Base-by-base conservation (phyloP, 2,329 filamentous ascomycete species). In the Ceratocystis harringtonii region DNA sequence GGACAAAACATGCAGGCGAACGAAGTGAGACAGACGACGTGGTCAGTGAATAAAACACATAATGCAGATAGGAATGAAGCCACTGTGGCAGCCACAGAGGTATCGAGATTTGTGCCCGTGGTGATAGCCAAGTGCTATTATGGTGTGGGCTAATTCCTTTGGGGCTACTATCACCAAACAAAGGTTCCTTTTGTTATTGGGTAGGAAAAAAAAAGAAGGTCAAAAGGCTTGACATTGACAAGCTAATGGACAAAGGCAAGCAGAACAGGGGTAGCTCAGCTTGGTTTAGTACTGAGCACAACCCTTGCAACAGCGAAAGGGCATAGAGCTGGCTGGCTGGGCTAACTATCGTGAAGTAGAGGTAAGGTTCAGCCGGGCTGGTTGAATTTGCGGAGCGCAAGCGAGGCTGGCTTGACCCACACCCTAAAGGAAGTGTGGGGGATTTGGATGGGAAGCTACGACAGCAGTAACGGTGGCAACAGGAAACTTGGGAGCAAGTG, bases 391-490 rank as follows among this genome's bases (percentile, higher is more conserved):
- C 19, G 48, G 48, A 50, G 48, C 5, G 48, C 19, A 50, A 50
- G 48, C 36, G 12, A 41, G 48, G n/a, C 12, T 10, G 19, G 48
- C 7, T 19, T 50, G 48, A 25, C 48, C 48, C 48, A 50, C 48
- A 50, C 19, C 48, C 19, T 22, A 25, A 50, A 57, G 62, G 62
- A 52, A 45, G 45, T 57, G 65, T 57, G 52, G 65, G 64, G 65
- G 45, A 58, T 60, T 36, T 36, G 41, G 52, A 44, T 45, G 48
- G 50, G 36, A 28, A 50, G 45, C 45, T 10, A 50, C 36, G 36
- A 41, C 48, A 50, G 19, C 48, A 19, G 48, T 22, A 19, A 50
- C n/a, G 1, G n/a, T 22, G 48, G 48, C 48, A 22, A 50, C 48
- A 19, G 22, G n/a, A 12, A 19, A 50, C 36, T 41, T 15, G 48